Evolutionary conservation across 441 rosid genomes (phyloP).

Genomic region (Euphorbia corollata): DNA sequence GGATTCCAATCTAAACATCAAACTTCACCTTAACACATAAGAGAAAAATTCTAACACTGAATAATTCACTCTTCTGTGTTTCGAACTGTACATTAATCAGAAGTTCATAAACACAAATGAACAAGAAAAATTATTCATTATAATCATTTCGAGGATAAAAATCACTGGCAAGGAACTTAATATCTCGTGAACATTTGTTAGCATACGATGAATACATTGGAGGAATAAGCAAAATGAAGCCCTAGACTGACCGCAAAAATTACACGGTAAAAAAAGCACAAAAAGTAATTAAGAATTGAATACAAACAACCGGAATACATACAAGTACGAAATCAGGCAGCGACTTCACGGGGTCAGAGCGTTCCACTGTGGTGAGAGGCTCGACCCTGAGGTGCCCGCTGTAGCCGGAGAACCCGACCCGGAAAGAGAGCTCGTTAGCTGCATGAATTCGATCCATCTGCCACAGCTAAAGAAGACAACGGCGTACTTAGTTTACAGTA

Average conservation of each 20-base stretch:
- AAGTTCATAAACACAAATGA: background rate
- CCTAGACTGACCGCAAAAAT: background rate
- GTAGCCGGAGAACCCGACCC: slow-evolving; percentile 85
- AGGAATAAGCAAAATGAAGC: too few relatives aligned
- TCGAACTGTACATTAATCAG: background rate
- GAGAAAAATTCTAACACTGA: background rate
- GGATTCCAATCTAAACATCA: background rate
- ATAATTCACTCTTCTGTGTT: too few relatives aligned
- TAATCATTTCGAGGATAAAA: background rate
- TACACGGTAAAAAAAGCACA: background rate
- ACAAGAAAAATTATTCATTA: background rate
- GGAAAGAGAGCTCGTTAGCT: slow-evolving; percentile 63
- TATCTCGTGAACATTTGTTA: background rate
- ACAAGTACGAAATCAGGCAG: slow-evolving; percentile 84
- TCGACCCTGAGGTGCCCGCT: slow-evolving; percentile 86
- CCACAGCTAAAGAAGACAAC: background rate
- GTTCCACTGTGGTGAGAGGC: slow-evolving; percentile 69
- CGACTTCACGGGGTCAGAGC: slow-evolving; percentile 54
- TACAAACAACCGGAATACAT: slow-evolving; percentile 20
- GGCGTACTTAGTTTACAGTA: background rate
- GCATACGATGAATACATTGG: too few relatives aligned
- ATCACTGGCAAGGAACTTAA: background rate
- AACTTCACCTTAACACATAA: background rate
- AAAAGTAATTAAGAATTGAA: background rate
- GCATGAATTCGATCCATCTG: slow-evolving; percentile 62